Conservation (phyloP, 2,329 filamentous ascomycete genomes). For the Aspergillus costaricaensis region DNA sequence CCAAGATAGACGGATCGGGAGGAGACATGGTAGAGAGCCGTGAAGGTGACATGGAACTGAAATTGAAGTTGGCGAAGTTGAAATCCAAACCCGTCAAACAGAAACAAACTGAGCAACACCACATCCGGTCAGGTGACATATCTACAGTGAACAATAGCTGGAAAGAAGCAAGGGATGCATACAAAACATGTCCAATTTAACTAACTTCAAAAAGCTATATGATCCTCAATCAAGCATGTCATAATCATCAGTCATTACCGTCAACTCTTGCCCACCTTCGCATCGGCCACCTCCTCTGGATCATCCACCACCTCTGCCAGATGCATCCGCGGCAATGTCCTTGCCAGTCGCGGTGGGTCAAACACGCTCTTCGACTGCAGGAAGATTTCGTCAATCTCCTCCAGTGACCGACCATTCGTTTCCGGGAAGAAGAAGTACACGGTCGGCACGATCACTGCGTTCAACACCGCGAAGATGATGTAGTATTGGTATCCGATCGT, state of each 20-base stretch:
- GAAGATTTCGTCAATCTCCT: slow-evolving; percentile 46
- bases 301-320: slow-evolving; percentile 16
- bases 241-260: not conserved
- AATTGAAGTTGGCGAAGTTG: no score
- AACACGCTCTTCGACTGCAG: slow-evolving; percentile 32
- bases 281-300: not conserved
- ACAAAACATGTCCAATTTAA: not conserved
- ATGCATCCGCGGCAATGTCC: slow-evolving; percentile 19
- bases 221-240: not conserved
- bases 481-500: slow-evolving; percentile 52
- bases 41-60: no score
- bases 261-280: not conserved
- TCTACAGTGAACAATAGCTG: no score
- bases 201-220: not conserved
- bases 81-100: no score
- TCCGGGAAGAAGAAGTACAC: slow-evolving; percentile 45
- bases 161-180: no score
- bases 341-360: slow-evolving; percentile 29
- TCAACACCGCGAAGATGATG: slow-evolving; percentile 48
- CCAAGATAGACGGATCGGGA: no score
- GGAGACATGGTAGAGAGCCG: no score
- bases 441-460: slow-evolving; percentile 32
- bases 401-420: slow-evolving; percentile 41
- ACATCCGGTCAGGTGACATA: not conserved
- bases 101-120: no score